phyloP scores from a whole-genome alignment of 495 filamentous ascomycete species.

The Aspergillus haitiensis region DNA sequence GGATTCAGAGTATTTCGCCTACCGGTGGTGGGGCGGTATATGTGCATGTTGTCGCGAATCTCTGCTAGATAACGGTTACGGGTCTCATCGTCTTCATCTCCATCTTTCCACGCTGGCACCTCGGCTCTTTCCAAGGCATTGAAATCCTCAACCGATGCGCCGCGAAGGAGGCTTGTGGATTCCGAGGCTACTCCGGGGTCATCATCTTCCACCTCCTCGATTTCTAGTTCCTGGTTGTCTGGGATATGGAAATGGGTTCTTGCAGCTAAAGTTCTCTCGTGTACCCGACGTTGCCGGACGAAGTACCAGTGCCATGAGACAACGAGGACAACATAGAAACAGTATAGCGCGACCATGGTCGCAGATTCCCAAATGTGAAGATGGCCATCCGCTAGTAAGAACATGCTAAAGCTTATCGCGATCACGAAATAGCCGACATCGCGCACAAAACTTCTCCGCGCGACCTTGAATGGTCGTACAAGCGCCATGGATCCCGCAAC shows the following conservation, averaged over 20 bases:
- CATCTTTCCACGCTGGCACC: slow-evolving; percentile 46
- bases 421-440: slow-evolving; percentile 93
- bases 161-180: slow-evolving; percentile 51
- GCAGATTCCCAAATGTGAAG: slow-evolving; percentile 86
- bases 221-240: slow-evolving; percentile 68
- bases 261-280: slow-evolving; percentile 65
- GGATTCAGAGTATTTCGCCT: slow-evolving; percentile 76
- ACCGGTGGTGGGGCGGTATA: slow-evolving; percentile 64
- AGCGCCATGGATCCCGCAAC: slow-evolving; percentile 98
- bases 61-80: slow-evolving; percentile 73
- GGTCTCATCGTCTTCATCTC: slow-evolving; percentile 70
- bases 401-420: slow-evolving; percentile 83
- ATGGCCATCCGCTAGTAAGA: slow-evolving; percentile 80
- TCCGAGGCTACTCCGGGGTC: slow-evolving; percentile 58
- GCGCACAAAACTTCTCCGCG: slow-evolving; percentile 81
- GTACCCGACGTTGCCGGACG: slow-evolving; percentile 55
- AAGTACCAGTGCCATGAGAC: slow-evolving; percentile 91
- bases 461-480: slow-evolving; percentile 88
- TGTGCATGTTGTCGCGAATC: slow-evolving; percentile 89
- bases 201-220: slow-evolving; percentile 70
- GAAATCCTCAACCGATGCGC: slow-evolving; percentile 66
- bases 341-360: slow-evolving; percentile 87
- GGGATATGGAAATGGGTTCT: slow-evolving; percentile 71
- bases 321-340: slow-evolving; percentile 87
- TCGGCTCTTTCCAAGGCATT: slow-evolving; percentile 66